These are phyloP conservation scores for Kwoniella bestiolae DNA, from an alignment of 768 basidiomycete species.

Conservation along the genomic window DNA sequence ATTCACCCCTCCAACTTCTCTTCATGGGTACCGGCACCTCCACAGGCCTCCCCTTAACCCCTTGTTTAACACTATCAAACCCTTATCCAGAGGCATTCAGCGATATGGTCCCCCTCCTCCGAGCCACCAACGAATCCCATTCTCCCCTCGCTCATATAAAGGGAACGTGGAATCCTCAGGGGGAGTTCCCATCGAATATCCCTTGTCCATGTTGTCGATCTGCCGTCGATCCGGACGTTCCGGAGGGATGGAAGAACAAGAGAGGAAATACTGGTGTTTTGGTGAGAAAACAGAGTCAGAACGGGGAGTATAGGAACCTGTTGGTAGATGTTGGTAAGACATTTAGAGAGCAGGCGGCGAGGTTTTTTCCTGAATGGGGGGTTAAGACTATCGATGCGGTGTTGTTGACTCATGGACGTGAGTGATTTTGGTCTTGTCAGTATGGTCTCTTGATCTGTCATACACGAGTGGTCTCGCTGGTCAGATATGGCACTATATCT, in stretches of 20 bases:
- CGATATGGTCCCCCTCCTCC: conserved; percentile 55
- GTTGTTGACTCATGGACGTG: conserved; percentile 82
- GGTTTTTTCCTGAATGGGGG: conserved; percentile 69
- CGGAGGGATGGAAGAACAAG: conserved; percentile 79
- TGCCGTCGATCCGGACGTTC: conserved; percentile 53
- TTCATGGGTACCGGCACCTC: conserved; percentile 86
- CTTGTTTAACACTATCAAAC: conserved; percentile 70
- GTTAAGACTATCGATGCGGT: conserved; percentile 74
- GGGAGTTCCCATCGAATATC: conserved; percentile 44
- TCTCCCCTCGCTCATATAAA: conserved; percentile 27
- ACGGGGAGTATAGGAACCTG: conserved; percentile 70
- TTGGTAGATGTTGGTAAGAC: conserved; percentile 86
- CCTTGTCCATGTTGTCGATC: conserved; percentile 62
- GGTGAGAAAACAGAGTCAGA: conserved; percentile 60
- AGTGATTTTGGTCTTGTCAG: conserved; percentile 8
- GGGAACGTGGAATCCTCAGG: conserved; percentile 37
- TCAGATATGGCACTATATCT: no score
- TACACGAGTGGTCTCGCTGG: no score
- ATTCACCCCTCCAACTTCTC: conserved; percentile 65
- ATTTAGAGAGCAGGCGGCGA: conserved; percentile 61
- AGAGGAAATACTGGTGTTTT: conserved; percentile 81
- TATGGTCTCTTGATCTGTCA: neutral
- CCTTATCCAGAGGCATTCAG: conserved; percentile 34
- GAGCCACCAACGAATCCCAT: conserved; percentile 67
- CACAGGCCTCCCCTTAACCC: conserved; percentile 67